Percentiles rank a stretch among this genome's conserved stretches.
Evolutionary conservation across 352 stramenopile species (phyloP).

Genomic region (Globisporangium recalcitrans): DNA sequence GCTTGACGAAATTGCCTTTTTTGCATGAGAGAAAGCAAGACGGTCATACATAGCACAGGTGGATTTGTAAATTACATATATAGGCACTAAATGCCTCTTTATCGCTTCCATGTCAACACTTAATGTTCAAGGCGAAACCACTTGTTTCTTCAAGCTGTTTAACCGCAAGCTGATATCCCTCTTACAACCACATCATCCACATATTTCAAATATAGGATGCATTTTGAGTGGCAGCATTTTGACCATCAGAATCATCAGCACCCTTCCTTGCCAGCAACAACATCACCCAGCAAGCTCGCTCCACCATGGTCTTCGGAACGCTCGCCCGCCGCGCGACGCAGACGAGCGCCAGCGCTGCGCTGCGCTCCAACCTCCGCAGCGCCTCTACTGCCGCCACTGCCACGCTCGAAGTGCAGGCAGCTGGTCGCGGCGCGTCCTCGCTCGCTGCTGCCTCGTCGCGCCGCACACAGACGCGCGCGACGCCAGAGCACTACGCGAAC

Average conservation of each 20-base stretch:
- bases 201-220: background rate
- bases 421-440: slow-evolving; percentile 1
- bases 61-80: too few species aligned
- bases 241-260: background rate
- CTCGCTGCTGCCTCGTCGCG: background rate
- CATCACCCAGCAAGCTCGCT: background rate
- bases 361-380: slow-evolving; percentile 9
- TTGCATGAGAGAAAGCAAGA: too few species aligned
- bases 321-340: slow-evolving; percentile 31
- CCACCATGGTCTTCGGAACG: slow-evolving; percentile 24
- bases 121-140: too few species aligned
- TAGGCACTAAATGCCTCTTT: too few species aligned
- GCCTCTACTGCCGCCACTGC: background rate
- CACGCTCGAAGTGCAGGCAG: background rate
- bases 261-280: background rate
- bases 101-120: too few species aligned
- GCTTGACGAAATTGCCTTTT: too few species aligned
- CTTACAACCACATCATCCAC: too few species aligned
- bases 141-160: too few species aligned
- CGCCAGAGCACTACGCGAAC: slow-evolving; percentile 28
- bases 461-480: background rate
- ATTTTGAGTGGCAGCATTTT: slow-evolving; percentile 1
- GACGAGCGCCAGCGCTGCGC: slow-evolving; percentile 8
- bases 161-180: too few species aligned
- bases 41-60: too few species aligned